These are phyloP conservation scores for Neurospora sp. DNA, from an alignment of 495 filamentous ascomycete genomes.

Conservation along the genomic window DNA sequence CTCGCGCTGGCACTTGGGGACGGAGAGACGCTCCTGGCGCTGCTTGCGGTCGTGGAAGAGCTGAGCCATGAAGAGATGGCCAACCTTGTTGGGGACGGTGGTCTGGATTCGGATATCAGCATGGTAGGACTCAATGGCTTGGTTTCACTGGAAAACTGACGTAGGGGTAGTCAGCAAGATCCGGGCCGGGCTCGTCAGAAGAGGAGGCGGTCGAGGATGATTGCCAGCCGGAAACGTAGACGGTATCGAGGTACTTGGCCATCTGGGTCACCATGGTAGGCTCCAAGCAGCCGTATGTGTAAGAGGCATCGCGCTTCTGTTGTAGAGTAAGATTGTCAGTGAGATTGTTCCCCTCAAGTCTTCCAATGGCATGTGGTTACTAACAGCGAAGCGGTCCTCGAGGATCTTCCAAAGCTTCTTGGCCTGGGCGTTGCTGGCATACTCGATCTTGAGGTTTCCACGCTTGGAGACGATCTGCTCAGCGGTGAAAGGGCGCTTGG, in stretches of 20 bases:
- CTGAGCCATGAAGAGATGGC: constrained; percentile 94
- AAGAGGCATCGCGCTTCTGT: constrained; percentile 75
- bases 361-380: neutral
- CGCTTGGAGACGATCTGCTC: constrained; percentile 96
- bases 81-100: constrained; percentile 96
- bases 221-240: constrained; percentile 98
- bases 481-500: constrained; percentile 84
- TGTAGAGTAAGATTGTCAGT: neutral
- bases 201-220: constrained; percentile 92
- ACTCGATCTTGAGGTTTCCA: constrained; percentile 83
- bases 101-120: constrained; percentile 44
- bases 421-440: constrained; percentile 73
- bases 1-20: constrained; percentile 59
- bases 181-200: constrained; percentile 89
- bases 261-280: constrained; percentile 98
- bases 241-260: constrained; percentile 96
- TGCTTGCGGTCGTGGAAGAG: constrained; percentile 99
- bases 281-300: constrained; percentile 93
- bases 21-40: constrained; percentile 81
- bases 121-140: neutral
- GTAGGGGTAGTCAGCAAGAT: constrained; percentile 97
- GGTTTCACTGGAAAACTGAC: constrained; percentile 37
- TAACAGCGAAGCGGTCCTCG: constrained; percentile 58
- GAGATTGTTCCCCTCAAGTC: neutral
- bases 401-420: constrained; percentile 95